Conservation (phyloP, 2,329 filamentous ascomycete species). For the Alternaria sp. region DNA sequence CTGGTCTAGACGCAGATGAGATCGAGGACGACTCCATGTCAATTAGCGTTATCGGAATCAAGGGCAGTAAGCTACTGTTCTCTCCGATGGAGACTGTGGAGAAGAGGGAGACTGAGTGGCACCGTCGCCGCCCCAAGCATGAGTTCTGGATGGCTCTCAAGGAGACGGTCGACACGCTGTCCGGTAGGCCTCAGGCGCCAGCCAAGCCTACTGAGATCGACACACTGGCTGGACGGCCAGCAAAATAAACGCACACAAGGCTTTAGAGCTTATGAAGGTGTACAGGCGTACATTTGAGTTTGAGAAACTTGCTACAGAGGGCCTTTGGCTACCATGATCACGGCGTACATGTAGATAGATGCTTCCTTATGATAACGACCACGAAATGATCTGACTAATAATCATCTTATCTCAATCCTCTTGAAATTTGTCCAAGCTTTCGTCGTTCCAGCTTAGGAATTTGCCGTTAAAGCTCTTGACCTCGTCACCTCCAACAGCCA, state of each 20-base stretch:
- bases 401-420: conserved; percentile 22
- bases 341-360: conserved; percentile 15
- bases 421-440: conserved; percentile 35
- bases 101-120: conserved; percentile 88
- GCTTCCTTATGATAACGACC: conserved; percentile 7
- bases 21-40: conserved; percentile 79
- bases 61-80: conserved; percentile 90
- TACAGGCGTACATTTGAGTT: background rate
- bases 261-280: background rate
- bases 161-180: conserved; percentile 83
- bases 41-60: conserved; percentile 87
- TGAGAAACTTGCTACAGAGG: background rate
- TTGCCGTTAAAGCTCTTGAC: conserved; percentile 76
- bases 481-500: conserved; percentile 70
- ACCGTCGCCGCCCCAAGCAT: conserved; percentile 80
- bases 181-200: conserved; percentile 60
- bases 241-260: background rate
- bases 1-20: conserved; percentile 68
- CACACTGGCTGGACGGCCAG: conserved; percentile 34
- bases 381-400: conserved; percentile 4
- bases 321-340: conserved; percentile 3
- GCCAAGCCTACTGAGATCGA: conserved; percentile 28
- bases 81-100: conserved; percentile 83
- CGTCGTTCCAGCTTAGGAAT: conserved; percentile 66
- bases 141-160: conserved; percentile 88